Evolutionary conservation across 805 yeast genomes (phyloP).

Genomic region (Teunomyces tritomae): DNA sequence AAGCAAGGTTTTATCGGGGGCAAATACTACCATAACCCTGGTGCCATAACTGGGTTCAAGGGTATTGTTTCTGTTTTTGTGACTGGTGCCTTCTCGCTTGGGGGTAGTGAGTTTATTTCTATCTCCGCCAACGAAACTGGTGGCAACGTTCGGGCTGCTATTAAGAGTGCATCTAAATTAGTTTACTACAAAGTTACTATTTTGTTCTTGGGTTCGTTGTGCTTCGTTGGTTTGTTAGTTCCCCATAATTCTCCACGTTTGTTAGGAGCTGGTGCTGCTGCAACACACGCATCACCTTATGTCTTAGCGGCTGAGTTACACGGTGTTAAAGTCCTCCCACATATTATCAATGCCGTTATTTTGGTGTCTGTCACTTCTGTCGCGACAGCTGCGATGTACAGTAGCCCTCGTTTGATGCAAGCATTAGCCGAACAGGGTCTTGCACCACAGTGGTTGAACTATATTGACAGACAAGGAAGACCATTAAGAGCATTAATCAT

Average conservation of each 20-base stretch:
- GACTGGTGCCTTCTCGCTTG: conserved; percentile 32
- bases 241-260: conserved; percentile 32
- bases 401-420: conserved; percentile 23
- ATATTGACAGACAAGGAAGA: conserved; percentile 25
- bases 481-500: conserved; percentile 26
- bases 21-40: conserved; percentile 32
- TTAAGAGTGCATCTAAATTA: conserved; percentile 22
- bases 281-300: conserved; percentile 25
- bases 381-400: conserved; percentile 31
- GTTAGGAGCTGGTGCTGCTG: conserved; percentile 28
- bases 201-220: conserved; percentile 27
- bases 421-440: conserved; percentile 27
- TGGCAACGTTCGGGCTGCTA: conserved; percentile 20
- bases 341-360: conserved; percentile 32
- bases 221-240: conserved; percentile 36
- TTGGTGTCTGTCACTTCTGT: conserved; percentile 31
- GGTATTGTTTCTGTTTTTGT: conserved; percentile 30
- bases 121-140: conserved; percentile 28
- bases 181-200: conserved; percentile 25
- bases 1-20: conserved; percentile 31
- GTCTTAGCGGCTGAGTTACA: conserved; percentile 28
- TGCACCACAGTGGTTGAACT: conserved; percentile 27
- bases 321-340: conserved; percentile 25
- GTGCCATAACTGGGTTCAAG: conserved; percentile 27
- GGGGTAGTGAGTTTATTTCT: conserved; percentile 34